Percentiles rank a stretch among this genome's conserved stretches.
Conservation (phyloP, 164 flowering plant species). For the Magnolia changhungtana region DNA sequence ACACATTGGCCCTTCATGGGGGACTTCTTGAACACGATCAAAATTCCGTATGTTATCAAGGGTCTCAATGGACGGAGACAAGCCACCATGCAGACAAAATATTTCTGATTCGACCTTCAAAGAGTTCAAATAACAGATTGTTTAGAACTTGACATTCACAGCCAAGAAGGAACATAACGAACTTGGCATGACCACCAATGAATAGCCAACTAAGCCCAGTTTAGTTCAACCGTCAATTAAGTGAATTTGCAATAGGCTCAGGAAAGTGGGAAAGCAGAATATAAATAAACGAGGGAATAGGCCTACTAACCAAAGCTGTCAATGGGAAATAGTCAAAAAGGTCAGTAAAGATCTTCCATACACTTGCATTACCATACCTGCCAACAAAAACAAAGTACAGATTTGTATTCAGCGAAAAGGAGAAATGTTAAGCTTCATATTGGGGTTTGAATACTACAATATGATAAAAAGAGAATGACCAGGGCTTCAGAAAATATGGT, state of each 20-base stretch:
- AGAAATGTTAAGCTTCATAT: background rate
- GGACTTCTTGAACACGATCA: conserved; percentile 98
- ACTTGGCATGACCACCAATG: background rate
- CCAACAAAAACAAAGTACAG: conserved; percentile 6
- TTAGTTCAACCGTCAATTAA: background rate
- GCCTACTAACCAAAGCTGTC: conserved; percentile 83
- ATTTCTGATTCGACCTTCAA: conserved; percentile 93
- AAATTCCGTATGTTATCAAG: conserved; percentile 87
- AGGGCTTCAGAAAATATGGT: background rate
- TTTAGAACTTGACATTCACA: background rate
- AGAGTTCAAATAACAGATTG: too few species aligned
- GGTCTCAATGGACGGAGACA: conserved; percentile 94
- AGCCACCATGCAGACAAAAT: conserved; percentile 93
- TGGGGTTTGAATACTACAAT: too few species aligned
- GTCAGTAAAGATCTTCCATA: conserved; percentile 95
- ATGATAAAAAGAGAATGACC: too few species aligned
- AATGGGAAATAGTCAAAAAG: conserved; percentile 89
- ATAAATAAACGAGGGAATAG: background rate
- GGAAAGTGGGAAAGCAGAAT: background rate
- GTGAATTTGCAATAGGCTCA: background rate
- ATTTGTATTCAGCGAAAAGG: background rate
- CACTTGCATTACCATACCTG: conserved; percentile 96
- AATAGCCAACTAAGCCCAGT: background rate
- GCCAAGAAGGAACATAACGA: background rate
- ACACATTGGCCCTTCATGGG: conserved; percentile 97